Conservation (phyloP, 2,329 filamentous ascomycete species). For the Trichoderma lentiforme region DNA sequence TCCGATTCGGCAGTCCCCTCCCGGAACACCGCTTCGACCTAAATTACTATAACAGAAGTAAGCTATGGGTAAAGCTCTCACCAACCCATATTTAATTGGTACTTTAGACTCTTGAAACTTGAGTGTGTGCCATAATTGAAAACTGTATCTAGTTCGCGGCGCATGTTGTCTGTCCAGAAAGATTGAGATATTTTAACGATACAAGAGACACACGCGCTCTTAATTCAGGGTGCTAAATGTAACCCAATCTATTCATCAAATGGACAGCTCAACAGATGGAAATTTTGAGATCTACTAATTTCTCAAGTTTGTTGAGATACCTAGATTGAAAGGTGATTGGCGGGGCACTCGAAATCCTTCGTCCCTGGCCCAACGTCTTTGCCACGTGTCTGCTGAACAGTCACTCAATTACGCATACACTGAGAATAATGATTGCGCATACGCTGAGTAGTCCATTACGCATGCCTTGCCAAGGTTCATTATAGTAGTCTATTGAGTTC, state of each 20-base stretch:
- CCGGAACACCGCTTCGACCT: background rate
- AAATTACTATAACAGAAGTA: background rate
- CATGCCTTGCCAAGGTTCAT: background rate
- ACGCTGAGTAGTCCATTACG: background rate
- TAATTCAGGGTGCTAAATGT: background rate
- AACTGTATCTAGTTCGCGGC: no score
- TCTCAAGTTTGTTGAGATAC: background rate
- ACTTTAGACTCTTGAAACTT: background rate
- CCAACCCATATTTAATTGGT: background rate
- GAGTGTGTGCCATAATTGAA: background rate
- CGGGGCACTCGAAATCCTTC: background rate
- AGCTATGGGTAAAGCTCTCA: background rate
- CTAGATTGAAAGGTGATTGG: background rate
- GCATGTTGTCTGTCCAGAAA: background rate
- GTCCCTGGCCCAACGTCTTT: background rate
- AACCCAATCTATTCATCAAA: accelerated
- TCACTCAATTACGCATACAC: background rate
- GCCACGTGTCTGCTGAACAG: background rate
- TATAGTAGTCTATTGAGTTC: background rate
- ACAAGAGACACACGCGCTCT: background rate
- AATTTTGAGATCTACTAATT: background rate
- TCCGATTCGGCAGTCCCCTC: background rate
- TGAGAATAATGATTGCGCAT: no score
- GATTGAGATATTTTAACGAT: background rate
- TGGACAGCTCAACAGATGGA: background rate